Conservation (phyloP, 805 yeast genomes). For the Phaffomyces thermotolerans region DNA sequence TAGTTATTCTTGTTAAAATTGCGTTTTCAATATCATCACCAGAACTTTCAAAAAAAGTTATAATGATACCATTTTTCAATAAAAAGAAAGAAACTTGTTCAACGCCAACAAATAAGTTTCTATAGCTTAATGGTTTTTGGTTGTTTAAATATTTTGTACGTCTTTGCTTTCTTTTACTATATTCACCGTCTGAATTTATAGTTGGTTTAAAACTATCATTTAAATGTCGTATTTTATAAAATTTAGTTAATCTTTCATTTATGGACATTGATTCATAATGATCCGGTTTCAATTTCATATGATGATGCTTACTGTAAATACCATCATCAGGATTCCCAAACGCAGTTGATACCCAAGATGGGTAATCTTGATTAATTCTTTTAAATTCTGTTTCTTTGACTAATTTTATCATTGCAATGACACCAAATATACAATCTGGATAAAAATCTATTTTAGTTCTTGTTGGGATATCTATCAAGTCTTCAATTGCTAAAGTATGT, state of each 20-base stretch:
- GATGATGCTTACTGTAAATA: neutral
- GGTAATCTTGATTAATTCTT: neutral
- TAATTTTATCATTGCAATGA: constrained; percentile 45
- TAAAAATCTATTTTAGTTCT: constrained; percentile 52
- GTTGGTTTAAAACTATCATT: constrained; percentile 26
- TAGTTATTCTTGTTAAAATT: constrained; percentile 38
- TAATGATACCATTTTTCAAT: constrained; percentile 37
- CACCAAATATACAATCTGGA: constrained; percentile 43
- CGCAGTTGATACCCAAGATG: constrained; percentile 2
- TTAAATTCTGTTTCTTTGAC: constrained; percentile 18
- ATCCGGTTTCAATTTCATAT: no score
- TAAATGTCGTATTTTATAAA: constrained; percentile 25
- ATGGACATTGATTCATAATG: constrained; percentile 5
- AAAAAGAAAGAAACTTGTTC: constrained; percentile 51
- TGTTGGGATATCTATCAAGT: constrained; percentile 57
- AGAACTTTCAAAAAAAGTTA: constrained; percentile 51
- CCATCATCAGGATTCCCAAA: neutral
- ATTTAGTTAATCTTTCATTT: constrained; percentile 15
- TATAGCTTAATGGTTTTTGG: constrained; percentile 37
- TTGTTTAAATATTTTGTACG: constrained; percentile 27
- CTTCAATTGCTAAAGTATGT: constrained; percentile 53
- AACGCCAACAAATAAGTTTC: constrained; percentile 39
- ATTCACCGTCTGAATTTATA: constrained; percentile 8
- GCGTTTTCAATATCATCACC: constrained; percentile 48
- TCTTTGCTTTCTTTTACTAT: constrained; percentile 7